Evolutionary conservation across 768 basidiomycete species (phyloP).

Genomic region (Russula lepida): DNA sequence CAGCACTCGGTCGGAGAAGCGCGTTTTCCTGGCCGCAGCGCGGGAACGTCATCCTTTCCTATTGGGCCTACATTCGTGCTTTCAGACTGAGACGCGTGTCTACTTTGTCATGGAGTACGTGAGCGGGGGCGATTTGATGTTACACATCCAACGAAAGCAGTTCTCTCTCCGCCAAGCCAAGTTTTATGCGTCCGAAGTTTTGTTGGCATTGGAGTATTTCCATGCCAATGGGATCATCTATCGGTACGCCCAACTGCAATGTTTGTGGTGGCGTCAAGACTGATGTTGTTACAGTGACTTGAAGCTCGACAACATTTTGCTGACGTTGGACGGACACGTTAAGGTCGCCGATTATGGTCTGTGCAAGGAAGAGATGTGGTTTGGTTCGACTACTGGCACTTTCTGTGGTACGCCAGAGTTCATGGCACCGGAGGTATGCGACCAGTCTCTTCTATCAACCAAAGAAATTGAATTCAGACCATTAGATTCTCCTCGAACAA

Average conservation of each 20-base stretch:
- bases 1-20: constrained; percentile 98
- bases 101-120: constrained; percentile 99
- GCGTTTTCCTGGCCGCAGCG: constrained; percentile 96
- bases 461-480: not conserved
- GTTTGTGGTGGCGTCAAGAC: not conserved
- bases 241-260: constrained; percentile 46
- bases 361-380: constrained; percentile 99
- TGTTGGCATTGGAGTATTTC: constrained; percentile 95
- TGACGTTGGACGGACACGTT: constrained; percentile 95
- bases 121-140: constrained; percentile 97
- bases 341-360: constrained; percentile 99
- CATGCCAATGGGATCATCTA: constrained; percentile 99
- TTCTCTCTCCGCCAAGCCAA: constrained; percentile 98
- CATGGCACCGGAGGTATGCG: constrained; percentile 93
- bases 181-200: constrained; percentile 95
- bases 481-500: constrained; percentile 95
- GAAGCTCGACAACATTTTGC: constrained; percentile 94
- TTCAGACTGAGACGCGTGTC: constrained; percentile 98
- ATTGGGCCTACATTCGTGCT: constrained; percentile 94
- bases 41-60: constrained; percentile 96
- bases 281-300: constrained; percentile 57
- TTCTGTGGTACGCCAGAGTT: constrained; percentile 99
- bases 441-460: not conserved
- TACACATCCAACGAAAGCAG: constrained; percentile 98
- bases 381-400: constrained; percentile 90